These are phyloP conservation scores for Mycosarcoma maydis DNA, from an alignment of 1,284 basidiomycete species.

Conservation along the genomic window DNA sequence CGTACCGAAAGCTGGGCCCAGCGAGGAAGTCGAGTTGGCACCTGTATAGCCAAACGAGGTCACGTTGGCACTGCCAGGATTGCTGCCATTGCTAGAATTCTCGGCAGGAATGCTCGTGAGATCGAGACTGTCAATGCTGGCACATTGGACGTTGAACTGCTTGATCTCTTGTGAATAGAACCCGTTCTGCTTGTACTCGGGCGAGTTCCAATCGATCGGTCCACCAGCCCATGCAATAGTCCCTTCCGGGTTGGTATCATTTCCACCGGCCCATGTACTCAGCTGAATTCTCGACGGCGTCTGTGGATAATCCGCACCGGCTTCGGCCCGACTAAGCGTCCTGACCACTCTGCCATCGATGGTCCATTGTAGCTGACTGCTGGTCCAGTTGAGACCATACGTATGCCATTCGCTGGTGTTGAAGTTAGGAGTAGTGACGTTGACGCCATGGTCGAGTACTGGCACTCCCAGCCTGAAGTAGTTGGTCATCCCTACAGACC, in stretches of 20 bases:
- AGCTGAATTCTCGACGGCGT: constrained; percentile 59
- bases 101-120: constrained; percentile 9
- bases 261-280: constrained; percentile 54
- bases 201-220: constrained; percentile 43
- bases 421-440: constrained; percentile 15
- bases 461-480: constrained; percentile 42
- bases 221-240: constrained; percentile 58
- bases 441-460: constrained; percentile 11
- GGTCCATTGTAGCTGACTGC: constrained; percentile 49
- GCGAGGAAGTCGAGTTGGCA: constrained; percentile 15
- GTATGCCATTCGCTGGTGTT: constrained; percentile 53
- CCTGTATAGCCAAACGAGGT: constrained; percentile 63
- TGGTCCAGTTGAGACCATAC: constrained; percentile 59
- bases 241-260: constrained; percentile 40
- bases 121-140: constrained; percentile 21
- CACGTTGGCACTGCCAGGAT: constrained; percentile 15
- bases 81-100: constrained; percentile 5
- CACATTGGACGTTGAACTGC: constrained; percentile 49
- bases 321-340: constrained; percentile 34
- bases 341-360: constrained; percentile 55
- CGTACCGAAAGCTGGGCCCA: constrained; percentile 42
- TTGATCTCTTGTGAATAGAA: constrained; percentile 61
- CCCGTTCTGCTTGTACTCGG: constrained; percentile 50
- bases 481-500: constrained; percentile 41
- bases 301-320: constrained; percentile 45